These are phyloP conservation scores for Xylaria sp. DNA, from an alignment of 2,329 filamentous ascomycete species.

Conservation along the genomic window DNA sequence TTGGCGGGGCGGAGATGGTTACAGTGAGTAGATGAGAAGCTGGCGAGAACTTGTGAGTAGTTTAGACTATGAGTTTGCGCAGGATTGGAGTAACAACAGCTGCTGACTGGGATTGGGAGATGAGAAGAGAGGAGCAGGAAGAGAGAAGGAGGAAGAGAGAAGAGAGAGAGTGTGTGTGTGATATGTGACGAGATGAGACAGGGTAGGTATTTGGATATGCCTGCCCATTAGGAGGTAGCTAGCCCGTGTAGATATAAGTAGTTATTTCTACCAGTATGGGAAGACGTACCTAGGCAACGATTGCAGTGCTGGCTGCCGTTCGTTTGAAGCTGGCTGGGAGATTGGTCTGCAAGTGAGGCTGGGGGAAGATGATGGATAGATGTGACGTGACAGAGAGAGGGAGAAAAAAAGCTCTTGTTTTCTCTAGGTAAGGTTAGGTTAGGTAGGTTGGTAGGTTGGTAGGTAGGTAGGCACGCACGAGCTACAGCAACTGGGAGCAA, in stretches of 20 bases:
- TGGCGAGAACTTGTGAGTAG: slow-evolving; percentile 10
- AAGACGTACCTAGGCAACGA: not conserved
- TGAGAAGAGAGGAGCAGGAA: not conserved
- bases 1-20: not conserved
- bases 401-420: not conserved
- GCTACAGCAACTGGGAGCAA: not conserved
- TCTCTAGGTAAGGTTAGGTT: not conserved
- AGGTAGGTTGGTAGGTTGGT: too few relatives aligned
- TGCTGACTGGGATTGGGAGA: not conserved
- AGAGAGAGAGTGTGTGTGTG: not conserved
- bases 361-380: slow-evolving; percentile 6
- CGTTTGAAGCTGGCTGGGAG: not conserved
- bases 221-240: not conserved
- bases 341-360: slow-evolving; percentile 23
- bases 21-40: not conserved
- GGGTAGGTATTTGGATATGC: not conserved
- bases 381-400: not conserved
- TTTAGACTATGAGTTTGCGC: not conserved
- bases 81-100: slow-evolving; percentile 13
- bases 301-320: not conserved
- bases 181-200: not conserved
- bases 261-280: too few relatives aligned
- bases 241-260: too few relatives aligned
- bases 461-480: too few relatives aligned
- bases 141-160: not conserved